These are phyloP conservation scores for Cenococcum geophilum DNA, from an alignment of 495 filamentous ascomycete species.

Conservation along the genomic window DNA sequence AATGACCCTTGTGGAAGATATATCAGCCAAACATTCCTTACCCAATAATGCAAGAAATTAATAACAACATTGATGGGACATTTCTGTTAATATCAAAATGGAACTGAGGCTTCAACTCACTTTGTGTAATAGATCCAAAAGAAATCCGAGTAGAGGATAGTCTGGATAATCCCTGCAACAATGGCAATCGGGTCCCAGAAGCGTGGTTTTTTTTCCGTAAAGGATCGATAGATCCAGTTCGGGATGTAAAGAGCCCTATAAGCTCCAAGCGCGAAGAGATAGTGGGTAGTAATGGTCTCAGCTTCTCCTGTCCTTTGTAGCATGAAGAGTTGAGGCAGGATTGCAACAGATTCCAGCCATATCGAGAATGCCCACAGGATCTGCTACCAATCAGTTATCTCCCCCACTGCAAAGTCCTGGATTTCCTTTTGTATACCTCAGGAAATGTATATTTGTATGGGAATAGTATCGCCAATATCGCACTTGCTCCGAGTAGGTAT, in stretches of 20 bases:
- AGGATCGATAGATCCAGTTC: conserved; percentile 92
- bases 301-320: conserved; percentile 94
- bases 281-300: conserved; percentile 96
- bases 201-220: conserved; percentile 49
- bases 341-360: conserved; percentile 94
- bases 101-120: conserved; percentile 42
- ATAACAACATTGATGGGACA: too few relatives aligned
- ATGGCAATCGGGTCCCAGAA: conserved; percentile 78
- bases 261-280: conserved; percentile 87
- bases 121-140: conserved; percentile 99
- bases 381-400: conserved; percentile 44
- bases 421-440: conserved; percentile 43
- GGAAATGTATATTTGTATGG: conserved; percentile 68
- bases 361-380: conserved; percentile 96
- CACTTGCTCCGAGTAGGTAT: conserved; percentile 77
- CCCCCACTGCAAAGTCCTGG: too few relatives aligned
- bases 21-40: neutral
- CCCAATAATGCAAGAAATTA: too few relatives aligned
- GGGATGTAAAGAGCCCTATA: conserved; percentile 96
- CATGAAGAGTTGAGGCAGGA: conserved; percentile 96
- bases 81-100: too few relatives aligned
- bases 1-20: conserved; percentile 24
- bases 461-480: conserved; percentile 71
- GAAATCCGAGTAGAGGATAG: conserved; percentile 93
- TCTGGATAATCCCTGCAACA: conserved; percentile 84